A percentile compares a stretch with the other conserved stretches of the same genome.
Conservation (phyloP, 345 rosid species). For the Eucalyptus pauciflora region DNA sequence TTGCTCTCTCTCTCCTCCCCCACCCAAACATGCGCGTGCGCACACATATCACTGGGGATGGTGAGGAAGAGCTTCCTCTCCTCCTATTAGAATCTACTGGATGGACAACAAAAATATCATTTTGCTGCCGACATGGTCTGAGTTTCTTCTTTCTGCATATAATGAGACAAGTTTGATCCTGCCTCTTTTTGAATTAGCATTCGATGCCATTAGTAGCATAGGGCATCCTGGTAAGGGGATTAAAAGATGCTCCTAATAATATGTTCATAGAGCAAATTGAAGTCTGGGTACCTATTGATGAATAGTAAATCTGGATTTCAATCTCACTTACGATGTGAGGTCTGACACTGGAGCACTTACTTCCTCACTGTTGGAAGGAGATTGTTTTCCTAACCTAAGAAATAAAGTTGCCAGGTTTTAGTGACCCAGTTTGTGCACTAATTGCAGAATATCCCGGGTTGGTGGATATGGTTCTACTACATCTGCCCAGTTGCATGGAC, state of each 20-base stretch:
- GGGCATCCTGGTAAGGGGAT: background rate
- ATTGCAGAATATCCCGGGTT: constrained; percentile 63
- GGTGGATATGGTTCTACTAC: constrained; percentile 97
- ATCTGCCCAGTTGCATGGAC: constrained; percentile 88
- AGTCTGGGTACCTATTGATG: background rate
- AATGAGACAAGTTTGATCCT: background rate
- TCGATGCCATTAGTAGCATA: background rate
- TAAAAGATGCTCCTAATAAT: background rate
- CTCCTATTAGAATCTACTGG: background rate
- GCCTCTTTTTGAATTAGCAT: background rate
- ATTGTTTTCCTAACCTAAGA: background rate
- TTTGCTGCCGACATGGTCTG: background rate
- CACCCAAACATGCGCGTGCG: background rate
- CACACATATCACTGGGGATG: background rate
- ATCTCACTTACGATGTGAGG: background rate
- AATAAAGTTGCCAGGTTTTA: background rate
- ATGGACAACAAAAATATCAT: background rate
- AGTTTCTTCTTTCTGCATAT: background rate
- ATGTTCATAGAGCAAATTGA: background rate
- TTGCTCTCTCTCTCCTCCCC: background rate
- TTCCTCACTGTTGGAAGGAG: background rate
- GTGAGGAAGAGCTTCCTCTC: background rate
- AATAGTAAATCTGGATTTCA: background rate
- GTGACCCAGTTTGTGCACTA: background rate
- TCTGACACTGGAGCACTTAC: background rate